A percentile compares a stretch with the other conserved stretches of the same genome.
These are phyloP conservation scores for Diversispora eburnea DNA, from an alignment of 192 early-diverging fungal species.

Conservation along the genomic window DNA sequence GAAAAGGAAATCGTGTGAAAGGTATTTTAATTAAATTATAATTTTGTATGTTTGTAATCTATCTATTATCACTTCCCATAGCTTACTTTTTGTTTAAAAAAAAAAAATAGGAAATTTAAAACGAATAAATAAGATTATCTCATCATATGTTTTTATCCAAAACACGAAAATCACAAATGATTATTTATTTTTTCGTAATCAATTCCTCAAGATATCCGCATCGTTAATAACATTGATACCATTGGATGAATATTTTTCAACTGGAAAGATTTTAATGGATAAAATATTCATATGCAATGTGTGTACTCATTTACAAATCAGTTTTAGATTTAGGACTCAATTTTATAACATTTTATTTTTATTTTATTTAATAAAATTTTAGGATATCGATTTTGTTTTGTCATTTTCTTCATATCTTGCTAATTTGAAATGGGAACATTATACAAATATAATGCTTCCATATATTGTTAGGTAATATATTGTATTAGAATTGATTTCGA, in stretches of 20 bases:
- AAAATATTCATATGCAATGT: slow-evolving; percentile 49
- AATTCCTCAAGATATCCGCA: slow-evolving; percentile 32
- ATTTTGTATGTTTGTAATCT: not conserved
- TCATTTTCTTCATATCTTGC: slow-evolving; percentile 65
- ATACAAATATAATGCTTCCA: slow-evolving; percentile 70
- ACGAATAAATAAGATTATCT: slow-evolving; percentile 33
- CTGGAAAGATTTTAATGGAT: slow-evolving; percentile 42
- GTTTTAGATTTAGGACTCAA: not conserved
- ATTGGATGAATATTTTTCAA: slow-evolving; percentile 43
- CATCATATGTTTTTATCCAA: slow-evolving; percentile 34
- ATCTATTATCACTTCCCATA: not conserved
- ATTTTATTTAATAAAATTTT: slow-evolving; percentile 1
- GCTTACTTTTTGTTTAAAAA: not conserved
- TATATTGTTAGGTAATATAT: slow-evolving; percentile 56
- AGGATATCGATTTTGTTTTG: slow-evolving; percentile 58
- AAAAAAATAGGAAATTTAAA: slow-evolving; percentile 44
- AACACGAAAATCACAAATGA: slow-evolving; percentile 16
- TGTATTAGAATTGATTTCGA: not conserved
- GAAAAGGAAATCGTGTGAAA: slow-evolving; percentile 51
- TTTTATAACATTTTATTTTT: not conserved
- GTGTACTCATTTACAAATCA: not conserved
- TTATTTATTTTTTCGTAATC: slow-evolving; percentile 26
- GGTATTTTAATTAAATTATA: slow-evolving; percentile 28
- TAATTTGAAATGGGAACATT: slow-evolving; percentile 64
- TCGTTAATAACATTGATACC: slow-evolving; percentile 32